Percentiles rank a stretch among this genome's conserved stretches.
Evolutionary conservation across 306 rosid species (phyloP).

Genomic region (Prunus fruticosa): DNA sequence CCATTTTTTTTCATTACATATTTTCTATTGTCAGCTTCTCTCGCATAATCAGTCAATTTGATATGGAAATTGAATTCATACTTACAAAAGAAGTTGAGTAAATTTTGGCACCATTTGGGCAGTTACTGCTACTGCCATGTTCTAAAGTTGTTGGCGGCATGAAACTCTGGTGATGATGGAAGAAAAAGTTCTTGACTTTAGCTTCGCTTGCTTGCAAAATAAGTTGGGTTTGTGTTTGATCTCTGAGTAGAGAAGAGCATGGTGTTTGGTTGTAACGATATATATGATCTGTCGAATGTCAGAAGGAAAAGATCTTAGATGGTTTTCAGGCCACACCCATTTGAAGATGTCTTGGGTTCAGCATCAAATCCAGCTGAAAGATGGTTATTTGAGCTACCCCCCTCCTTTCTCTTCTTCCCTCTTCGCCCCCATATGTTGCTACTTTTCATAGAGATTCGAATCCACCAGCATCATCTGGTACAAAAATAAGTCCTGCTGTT

Average conservation of each 20-base stretch:
- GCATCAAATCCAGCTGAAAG: constrained; percentile 58
- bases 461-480: constrained; percentile 57
- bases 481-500: constrained; percentile 90
- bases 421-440: constrained; percentile 42
- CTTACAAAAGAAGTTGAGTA: constrained; percentile 3
- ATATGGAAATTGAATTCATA: constrained; percentile 11
- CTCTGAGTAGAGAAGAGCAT: constrained; percentile 21
- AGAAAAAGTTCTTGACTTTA: neutral
- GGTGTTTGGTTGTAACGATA: constrained; percentile 10
- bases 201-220: constrained; percentile 25
- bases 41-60: constrained; percentile 16
- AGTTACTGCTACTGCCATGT: constrained; percentile 23
- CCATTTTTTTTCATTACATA: neutral
- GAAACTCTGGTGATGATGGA: constrained; percentile 15
- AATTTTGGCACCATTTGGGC: neutral
- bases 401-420: constrained; percentile 50
- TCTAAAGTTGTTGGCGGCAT: constrained; percentile 11
- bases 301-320: constrained; percentile 33
- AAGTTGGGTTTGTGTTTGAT: constrained; percentile 40
- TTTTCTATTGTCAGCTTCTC: constrained; percentile 5
- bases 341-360: constrained; percentile 75
- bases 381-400: constrained; percentile 68
- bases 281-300: constrained; percentile 49
- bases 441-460: constrained; percentile 41
- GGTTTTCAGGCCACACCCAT: constrained; percentile 57